phyloP scores from a whole-genome alignment of 345 rosid genomes.

The Salix suchowensis region DNA sequence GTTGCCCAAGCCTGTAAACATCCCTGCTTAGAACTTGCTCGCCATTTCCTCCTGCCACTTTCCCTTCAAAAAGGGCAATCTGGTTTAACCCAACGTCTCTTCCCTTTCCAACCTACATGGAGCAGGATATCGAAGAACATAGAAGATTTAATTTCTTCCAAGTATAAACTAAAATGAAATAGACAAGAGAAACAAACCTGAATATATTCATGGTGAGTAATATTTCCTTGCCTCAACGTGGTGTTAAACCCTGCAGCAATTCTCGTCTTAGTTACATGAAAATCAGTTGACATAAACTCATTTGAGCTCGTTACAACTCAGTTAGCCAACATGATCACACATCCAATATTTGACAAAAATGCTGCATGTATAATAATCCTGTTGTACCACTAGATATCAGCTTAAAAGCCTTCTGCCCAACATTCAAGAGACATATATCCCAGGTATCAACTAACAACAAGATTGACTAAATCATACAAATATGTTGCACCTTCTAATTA shows the following conservation, averaged over 20 bases:
- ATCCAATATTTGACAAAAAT: too few relatives aligned
- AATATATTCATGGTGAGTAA: constrained; percentile 95
- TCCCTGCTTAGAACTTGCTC: constrained; percentile 99
- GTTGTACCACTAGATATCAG: too few relatives aligned
- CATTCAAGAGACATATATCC: too few relatives aligned
- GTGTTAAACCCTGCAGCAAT: constrained; percentile 82
- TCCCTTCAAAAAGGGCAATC: constrained; percentile 97
- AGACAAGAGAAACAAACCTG: constrained; percentile 50
- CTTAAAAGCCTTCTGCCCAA: too few relatives aligned
- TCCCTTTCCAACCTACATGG: constrained; percentile 92
- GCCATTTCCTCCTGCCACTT: constrained; percentile 99
- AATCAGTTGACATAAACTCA: not conserved
- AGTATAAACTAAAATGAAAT: not conserved
- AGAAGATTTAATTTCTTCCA: not conserved
- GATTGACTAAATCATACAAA: too few relatives aligned
- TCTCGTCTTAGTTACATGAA: constrained; percentile 1
- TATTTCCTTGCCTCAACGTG: constrained; percentile 91
- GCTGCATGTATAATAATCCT: too few relatives aligned
- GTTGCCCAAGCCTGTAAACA: constrained; percentile 89
- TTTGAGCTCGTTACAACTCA: not conserved
- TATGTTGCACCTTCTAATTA: too few relatives aligned
- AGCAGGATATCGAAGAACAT: constrained; percentile 8
- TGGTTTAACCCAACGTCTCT: constrained; percentile 98
- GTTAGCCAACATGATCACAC: not conserved
- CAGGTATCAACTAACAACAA: too few relatives aligned